A percentile compares a stretch with the other conserved stretches of the same genome.
Conservation (phyloP, 345 rosid species). For the Lepidium africanum region DNA sequence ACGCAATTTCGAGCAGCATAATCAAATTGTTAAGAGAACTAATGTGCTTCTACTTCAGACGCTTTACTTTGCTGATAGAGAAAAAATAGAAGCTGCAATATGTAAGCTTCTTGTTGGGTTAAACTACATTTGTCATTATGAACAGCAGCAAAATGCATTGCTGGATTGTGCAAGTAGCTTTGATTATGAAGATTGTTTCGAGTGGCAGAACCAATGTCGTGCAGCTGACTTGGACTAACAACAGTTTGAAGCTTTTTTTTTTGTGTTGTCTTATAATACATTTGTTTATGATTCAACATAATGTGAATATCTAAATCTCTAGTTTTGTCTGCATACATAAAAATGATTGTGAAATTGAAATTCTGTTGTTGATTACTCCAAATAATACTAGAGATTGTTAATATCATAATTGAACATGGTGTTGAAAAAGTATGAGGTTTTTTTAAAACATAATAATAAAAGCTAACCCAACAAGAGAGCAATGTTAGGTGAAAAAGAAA, state of each 20-base stretch:
- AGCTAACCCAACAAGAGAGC: conserved; percentile 10
- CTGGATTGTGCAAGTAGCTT: conserved; percentile 93
- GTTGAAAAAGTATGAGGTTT: not conserved
- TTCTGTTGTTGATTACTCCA: not conserved
- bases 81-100: conserved; percentile 65
- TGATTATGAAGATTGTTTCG: conserved; percentile 85
- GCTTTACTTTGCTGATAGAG: conserved; percentile 83
- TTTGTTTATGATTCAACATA: conserved; percentile 15
- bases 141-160: conserved; percentile 80
- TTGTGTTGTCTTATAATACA: conserved; percentile 24
- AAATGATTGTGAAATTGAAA: not conserved
- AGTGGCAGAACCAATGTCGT: conserved; percentile 73
- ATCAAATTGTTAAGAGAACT: conserved; percentile 64
- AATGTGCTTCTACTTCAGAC: conserved; percentile 87
- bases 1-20: conserved; percentile 83
- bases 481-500: conserved; percentile 9
- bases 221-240: conserved; percentile 25
- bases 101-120: conserved; percentile 86
- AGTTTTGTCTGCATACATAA: conserved; percentile 2
- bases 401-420: not conserved
- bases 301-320: conserved; percentile 22
- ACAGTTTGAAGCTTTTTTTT: not conserved
- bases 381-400: not conserved
- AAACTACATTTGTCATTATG: conserved; percentile 90
- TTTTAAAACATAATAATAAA: not conserved